Base-by-base conservation (phyloP, 2,329 filamentous ascomycete species). In the Trichoderma pleuroti region DNA sequence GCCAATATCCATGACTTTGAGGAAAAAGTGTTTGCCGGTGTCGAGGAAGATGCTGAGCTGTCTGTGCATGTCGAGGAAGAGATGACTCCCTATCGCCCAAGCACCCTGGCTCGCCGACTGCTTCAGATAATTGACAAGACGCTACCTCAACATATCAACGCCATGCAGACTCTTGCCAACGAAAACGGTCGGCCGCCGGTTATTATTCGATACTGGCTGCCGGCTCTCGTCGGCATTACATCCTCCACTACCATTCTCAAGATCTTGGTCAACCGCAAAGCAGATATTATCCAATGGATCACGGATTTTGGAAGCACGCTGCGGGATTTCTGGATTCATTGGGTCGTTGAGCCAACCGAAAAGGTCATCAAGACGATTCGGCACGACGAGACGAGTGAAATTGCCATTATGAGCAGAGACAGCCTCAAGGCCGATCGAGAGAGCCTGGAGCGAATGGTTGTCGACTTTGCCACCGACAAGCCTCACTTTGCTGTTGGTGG, bases 401-500 rank as follows among this genome's bases (percentile, higher is more conserved):
- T 99, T 74, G 96, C 95, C 57, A 92, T 99, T 74, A 96, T 99
- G 92, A 98, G 94, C 82, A 93, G 93, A 71, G 92, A 95, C 74
- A 98, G 94, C 74, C 86, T 99, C 26, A 91, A 92, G 78, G 94
- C 94, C 1, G 96, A 99, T 78, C 90, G 93, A 36, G 93, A 94
- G 68, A 98, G 94, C 77, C 84, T 99, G 36, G 95, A 99, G 80
- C 91, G 96, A 61, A 99, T 99, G 96, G 97, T 99, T 5, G 91
- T 99, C 46, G 96, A 98, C 75, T 99, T 99, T 82, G 93, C 94
- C 5, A 83, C 91, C 11, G 94, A 97, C 75, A 93, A 94, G 76
- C 92, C 93, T 1, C 86, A 88, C 67, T 86, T 89, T 32, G 82
- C 85, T 30, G 84, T 84, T 10, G 84, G 84, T 1, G 78, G 76